Base-by-base conservation (phyloP, 441 rosid genomes). In the Pelargonium citronellum region DNA sequence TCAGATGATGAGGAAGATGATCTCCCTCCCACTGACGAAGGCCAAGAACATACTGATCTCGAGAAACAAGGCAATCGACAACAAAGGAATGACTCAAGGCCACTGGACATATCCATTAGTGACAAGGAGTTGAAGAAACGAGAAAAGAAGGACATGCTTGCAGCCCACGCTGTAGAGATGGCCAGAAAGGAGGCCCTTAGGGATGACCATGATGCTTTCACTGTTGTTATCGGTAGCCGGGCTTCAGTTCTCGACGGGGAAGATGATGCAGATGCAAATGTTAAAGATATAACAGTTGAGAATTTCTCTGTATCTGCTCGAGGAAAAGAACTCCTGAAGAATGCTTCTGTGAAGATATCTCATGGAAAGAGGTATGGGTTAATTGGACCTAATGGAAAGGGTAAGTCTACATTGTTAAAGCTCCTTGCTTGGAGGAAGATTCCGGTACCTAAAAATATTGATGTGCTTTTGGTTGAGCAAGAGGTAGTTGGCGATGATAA, bases 391-490 rank as follows among this genome's bases (percentile, higher is more conserved):
- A 93, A 93, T 76, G 97, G 97, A 13, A 91, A 79, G 91, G 96
- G 98, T 16, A 93, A 93, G 79, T 93, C 98, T 74, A 89, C 97
- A 1, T 69, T 93, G 76, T 79, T 91, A 71, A 92, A 91, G 87
- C 91, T 92, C 75, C 90, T 92, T 72, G 96, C 97, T 39, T 92
- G 97, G 97, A 84, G 98, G 87, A 91, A 88, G 86, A 87, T 92
- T 73, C 98, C 97, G 0, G 97, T 93, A 27, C 97, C 98, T 0
- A 93, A 82, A 77, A 91, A 93, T 73, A 93, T 91, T 51, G 97
- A 93, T 82, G 98, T 93, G 75, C 94, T 93, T 67, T 80, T 93
- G 79, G 98, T 91, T 64, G 97, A 93, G 51, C 96, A 92, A 80
- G 98, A 92, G 81, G 95, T 92, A 70, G 82, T 89, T 22, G 98